Base-by-base conservation (phyloP, 2,329 filamentous ascomycete species). In the Penicillium janthinellum region DNA sequence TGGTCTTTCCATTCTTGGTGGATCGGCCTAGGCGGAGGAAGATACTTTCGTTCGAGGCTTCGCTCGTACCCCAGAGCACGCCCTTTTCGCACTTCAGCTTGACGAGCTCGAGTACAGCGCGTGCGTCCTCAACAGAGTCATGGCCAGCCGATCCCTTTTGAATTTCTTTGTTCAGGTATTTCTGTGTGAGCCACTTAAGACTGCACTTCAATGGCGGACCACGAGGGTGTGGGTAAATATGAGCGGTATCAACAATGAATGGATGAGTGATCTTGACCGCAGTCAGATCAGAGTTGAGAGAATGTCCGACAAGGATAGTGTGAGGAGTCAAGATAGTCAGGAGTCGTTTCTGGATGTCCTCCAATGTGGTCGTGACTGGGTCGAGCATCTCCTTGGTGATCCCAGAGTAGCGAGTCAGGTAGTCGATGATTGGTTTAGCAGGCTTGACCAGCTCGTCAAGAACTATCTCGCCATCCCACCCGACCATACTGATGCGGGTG, bases 1-100 rank as follows among this genome's bases (percentile, higher is more conserved):
- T 72, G 64, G 54, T 71, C 69, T 81, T 81, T 42, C 75, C 74
- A 15, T 74, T 66, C 53, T 76, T 74, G 25, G 77, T 74, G 15
- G 86, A 81, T 47, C 88, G 83, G 3, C 83, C 85, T 4, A 99
- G 83, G 10, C 94, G 87, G 67, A 89, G 90, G 81, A 98, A 99
- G 52, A 99, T 87, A 67, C 92, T 94, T 78, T 99, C 95, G 42
- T 88, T 88, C 48, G 88, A 88, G 1, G 87, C 84, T 45, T 96
- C 92, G 52, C 86, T 86, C 0, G 89, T 89, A 38, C 92, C 95
- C 91, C 93, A 99, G 25, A 82, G 78, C 64, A 90, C 90, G 42
- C 95, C 95, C 77, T 91, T 95, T 75, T 98, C 93, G 74, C 94
- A 97, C 75, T 99, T 99, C 72, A 94, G 89, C 76, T 95, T 96